Base-by-base conservation (phyloP, 2,329 filamentous ascomycete species). In the Penicillium carneum region DNA sequence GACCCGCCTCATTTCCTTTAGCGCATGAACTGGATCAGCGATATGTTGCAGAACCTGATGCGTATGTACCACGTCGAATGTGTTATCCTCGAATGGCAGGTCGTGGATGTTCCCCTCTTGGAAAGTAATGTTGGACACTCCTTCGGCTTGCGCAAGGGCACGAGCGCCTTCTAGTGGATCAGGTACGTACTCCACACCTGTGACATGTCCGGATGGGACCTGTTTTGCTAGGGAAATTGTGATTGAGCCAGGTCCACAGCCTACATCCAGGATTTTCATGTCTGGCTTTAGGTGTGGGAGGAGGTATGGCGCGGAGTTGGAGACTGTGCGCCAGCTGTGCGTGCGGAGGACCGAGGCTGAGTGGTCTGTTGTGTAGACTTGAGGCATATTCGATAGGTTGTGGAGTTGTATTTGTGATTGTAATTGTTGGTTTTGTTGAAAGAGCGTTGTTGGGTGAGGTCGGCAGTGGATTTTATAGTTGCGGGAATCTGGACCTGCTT, bases 31-130 rank as follows among this genome's bases (percentile, higher is more conserved):
- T 0, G 85, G 85, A 54, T 84, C 77, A 11, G 76, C 69, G 5
- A 88, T 74, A 69, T 88, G 86, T 60, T 84, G 81, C 6, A 88
- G 76, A 0, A 88, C 82, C 67, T 88, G 85, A 66, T 87, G 84
- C 10, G 82, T 83, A 67, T 86, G 83, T 3, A 88, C 85, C 5
- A 88, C 69, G 63, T 89, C 87, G 63, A 88, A 89, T 1, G 75
- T 73, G 29, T 76, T 74, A 46, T 87, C 81, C 2, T 59, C 48
- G 47, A 76, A 77, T 0, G 69, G 62, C 1, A 83, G 76, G 2
- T 73, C 63, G 59, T 81, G 79, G 14, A 82, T 82, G 74, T 80
- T 73, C 10, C 74, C 79, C 2, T 72, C 63, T 23, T 65, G 66
- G 62, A 81, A 81, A 0, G 59, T 63, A 43, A 79, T 60, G 59